These are phyloP conservation scores for Nasturtium officinale DNA, from an alignment of 345 rosid genomes.

Conservation along the genomic window DNA sequence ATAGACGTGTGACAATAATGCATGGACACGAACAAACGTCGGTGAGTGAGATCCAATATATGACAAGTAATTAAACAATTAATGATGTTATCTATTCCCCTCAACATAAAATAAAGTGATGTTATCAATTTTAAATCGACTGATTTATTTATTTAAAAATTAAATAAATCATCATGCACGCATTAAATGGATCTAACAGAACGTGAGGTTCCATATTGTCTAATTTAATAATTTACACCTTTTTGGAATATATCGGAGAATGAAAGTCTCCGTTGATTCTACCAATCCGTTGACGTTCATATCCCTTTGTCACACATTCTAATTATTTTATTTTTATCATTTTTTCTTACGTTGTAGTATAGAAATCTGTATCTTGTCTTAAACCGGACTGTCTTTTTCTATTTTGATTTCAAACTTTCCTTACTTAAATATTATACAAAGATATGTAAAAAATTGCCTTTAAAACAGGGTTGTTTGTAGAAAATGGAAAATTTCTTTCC, in stretches of 20 bases:
- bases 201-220: slow-evolving; percentile 46
- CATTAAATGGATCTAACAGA: slow-evolving; percentile 48
- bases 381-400: slow-evolving; percentile 3
- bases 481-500: slow-evolving; percentile 3
- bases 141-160: neutral
- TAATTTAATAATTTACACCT: slow-evolving; percentile 40
- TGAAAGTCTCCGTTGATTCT: slow-evolving; percentile 77
- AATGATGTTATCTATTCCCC: slow-evolving; percentile 32
- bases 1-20: slow-evolving; percentile 39
- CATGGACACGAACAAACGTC: slow-evolving; percentile 43
- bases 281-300: slow-evolving; percentile 50
- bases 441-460: neutral
- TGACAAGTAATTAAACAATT: slow-evolving; percentile 42
- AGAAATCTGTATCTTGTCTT: slow-evolving; percentile 11
- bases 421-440: neutral
- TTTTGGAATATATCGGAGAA: slow-evolving; percentile 64
- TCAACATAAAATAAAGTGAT: too few species aligned
- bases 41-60: slow-evolving; percentile 43
- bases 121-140: neutral
- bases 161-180: slow-evolving; percentile 37
- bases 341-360: neutral
- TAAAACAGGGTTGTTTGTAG: neutral
- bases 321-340: neutral
- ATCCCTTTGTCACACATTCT: slow-evolving; percentile 39
- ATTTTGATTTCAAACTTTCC: slow-evolving; percentile 11